phyloP scores from a whole-genome alignment of 2,329 filamentous ascomycete species.

The Emmonsia crescens region DNA sequence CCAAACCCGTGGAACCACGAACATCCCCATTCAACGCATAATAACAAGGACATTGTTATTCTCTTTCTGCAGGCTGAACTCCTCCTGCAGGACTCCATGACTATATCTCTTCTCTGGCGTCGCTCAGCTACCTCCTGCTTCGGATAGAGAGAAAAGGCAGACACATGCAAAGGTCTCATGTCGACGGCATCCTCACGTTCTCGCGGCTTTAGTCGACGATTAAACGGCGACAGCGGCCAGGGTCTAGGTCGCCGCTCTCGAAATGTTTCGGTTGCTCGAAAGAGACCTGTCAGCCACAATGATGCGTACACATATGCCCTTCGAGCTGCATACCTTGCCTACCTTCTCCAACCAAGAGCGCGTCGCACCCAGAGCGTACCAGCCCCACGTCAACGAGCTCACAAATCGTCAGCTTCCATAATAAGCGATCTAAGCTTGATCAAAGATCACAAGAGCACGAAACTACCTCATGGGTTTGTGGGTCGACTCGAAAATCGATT shows the following conservation, averaged over 20 bases:
- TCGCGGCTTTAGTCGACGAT: slow-evolving; percentile 36
- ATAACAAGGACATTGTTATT: background rate
- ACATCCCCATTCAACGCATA: background rate
- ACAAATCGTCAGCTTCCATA: slow-evolving; percentile 61
- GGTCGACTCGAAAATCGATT: slow-evolving; percentile 64
- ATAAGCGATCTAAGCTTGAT: slow-evolving; percentile 74
- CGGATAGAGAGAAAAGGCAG: slow-evolving; percentile 15
- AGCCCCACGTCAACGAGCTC: slow-evolving; percentile 50
- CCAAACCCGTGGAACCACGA: background rate
- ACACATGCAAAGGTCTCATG: slow-evolving; percentile 22
- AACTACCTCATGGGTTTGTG: slow-evolving; percentile 62
- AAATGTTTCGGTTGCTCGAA: slow-evolving; percentile 32
- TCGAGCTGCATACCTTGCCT: slow-evolving; percentile 80
- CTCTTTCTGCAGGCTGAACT: background rate
- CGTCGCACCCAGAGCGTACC: slow-evolving; percentile 79
- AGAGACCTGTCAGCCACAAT: slow-evolving; percentile 44
- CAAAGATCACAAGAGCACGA: slow-evolving; percentile 57
- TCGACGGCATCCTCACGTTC: slow-evolving; percentile 38
- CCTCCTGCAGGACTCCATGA: background rate
- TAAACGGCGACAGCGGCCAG: slow-evolving; percentile 33
- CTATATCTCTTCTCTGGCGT: slow-evolving; percentile 9
- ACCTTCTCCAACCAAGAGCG: slow-evolving; percentile 81
- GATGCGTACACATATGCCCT: slow-evolving; percentile 89
- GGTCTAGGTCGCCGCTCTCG: slow-evolving; percentile 33
- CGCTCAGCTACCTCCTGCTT: slow-evolving; percentile 16